Base-by-base conservation (phyloP, 108 stramenopile genomes). In the Nannochloropsis salina region DNA sequence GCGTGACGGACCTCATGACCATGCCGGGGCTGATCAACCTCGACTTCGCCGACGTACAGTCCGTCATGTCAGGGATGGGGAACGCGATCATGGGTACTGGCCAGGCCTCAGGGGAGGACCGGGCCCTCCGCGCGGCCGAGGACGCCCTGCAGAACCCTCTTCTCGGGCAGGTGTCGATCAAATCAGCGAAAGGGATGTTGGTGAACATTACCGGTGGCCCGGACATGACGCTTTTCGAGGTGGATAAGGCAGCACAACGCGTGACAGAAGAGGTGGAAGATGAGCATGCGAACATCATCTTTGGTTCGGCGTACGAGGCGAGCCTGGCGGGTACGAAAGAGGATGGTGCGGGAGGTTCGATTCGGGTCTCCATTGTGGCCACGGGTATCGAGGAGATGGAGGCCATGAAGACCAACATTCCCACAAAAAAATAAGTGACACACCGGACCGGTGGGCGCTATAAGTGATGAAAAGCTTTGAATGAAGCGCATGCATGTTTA, bases 131-230 rank as follows among this genome's bases (percentile, higher is more conserved):
- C 20, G 91, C 91, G 41, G 90, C 91, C 20, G 90, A 87, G 89
- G 90, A 86, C 44, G 91, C 87, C 42, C 84, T 88, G 42, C 44
- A 45, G 84, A 91, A 86, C 84, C 92, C 84, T 51, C 86, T 86
- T 84, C 82, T 89, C 81, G 87, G 81, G 12, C 2, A 20, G 6
- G 41, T 85, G 18, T 83, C 43, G 44, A 45, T 41, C 5, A 9
- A 82, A 44, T 74, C 84, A 15, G 88, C 88, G 2, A 89, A 89
- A 82, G 90, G 93, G 11, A 86, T 93, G 44, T 91, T 95, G 86
- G 92, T 93, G 90, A 94, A 94, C 83, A 86, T 95, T 51, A 93
- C 95, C 21, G 93, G 95, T 31, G 95, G 95, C 41, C 43, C 61
- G 42, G 88, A 90, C 86, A 84, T 92, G 94, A 92, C 85, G 89